phyloP scores from a whole-genome alignment of 164 flowering plant species.

The Tetracentron sinense region DNA sequence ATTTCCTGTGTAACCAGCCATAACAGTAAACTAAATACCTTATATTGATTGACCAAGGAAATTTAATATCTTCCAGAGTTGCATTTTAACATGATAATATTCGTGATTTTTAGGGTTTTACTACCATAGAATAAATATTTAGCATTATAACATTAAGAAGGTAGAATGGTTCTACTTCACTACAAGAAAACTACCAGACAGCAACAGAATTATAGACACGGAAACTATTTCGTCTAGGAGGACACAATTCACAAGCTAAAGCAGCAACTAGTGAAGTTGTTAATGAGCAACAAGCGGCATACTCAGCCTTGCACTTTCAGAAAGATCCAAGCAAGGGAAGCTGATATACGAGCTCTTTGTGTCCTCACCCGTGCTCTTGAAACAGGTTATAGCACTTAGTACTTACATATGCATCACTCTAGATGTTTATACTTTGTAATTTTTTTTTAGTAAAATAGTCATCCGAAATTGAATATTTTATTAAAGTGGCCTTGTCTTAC shows the following conservation, averaged over 20 bases:
- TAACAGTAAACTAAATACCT: too few species aligned
- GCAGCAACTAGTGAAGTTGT: slow-evolving; percentile 34
- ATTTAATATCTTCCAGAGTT: background rate
- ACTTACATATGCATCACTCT: too few species aligned
- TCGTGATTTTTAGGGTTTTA: too few species aligned
- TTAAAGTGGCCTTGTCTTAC: too few species aligned
- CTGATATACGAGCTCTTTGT: slow-evolving; percentile 59
- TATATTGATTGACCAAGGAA: background rate
- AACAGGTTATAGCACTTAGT: slow-evolving; percentile 43
- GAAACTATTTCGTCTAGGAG: slow-evolving; percentile 27
- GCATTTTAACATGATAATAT: background rate
- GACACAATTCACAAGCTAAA: slow-evolving; percentile 34
- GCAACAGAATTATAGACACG: background rate
- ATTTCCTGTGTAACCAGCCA: too few species aligned
- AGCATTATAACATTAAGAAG: too few species aligned
- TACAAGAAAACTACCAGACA: too few species aligned
- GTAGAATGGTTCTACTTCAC: background rate
- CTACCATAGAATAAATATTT: background rate
- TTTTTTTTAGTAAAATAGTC: too few species aligned
- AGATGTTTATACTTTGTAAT: too few species aligned
- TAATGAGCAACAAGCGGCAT: slow-evolving; percentile 31
- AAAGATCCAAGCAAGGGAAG: slow-evolving; percentile 58
- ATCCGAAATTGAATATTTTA: too few species aligned
- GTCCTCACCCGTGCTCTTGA: slow-evolving; percentile 59
- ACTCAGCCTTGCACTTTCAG: slow-evolving; percentile 38